A percentile compares a stretch with the other conserved stretches of the same genome.
These are phyloP conservation scores for Aspergillus sclerotialis DNA, from an alignment of 2,329 filamentous ascomycete genomes.

Conservation along the genomic window DNA sequence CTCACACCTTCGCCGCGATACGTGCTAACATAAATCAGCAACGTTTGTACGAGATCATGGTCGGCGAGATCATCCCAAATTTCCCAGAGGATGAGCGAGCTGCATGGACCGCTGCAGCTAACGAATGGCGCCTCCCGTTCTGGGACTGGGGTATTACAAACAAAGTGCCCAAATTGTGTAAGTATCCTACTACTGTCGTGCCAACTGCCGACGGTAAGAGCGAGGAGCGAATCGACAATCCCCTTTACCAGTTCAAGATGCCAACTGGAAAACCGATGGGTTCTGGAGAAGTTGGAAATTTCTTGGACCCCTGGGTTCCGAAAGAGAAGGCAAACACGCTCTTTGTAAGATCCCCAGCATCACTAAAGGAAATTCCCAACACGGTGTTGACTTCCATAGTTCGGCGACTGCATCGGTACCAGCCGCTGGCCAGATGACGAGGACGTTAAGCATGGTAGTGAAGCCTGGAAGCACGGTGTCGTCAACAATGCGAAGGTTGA, in stretches of 20 bases:
- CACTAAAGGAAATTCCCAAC: not conserved
- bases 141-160: slow-evolving; percentile 39
- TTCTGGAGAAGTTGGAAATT: slow-evolving; percentile 5
- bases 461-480: slow-evolving; percentile 10
- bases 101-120: slow-evolving; percentile 39
- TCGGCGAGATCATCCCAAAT: slow-evolving; percentile 23
- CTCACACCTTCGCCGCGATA: not conserved
- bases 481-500: slow-evolving; percentile 15
- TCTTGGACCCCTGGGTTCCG: slow-evolving; percentile 4
- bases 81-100: slow-evolving; percentile 41
- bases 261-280: slow-evolving; percentile 10
- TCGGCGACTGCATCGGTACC: slow-evolving; percentile 11
- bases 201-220: slow-evolving; percentile 29
- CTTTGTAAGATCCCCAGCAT: not conserved
- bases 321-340: not conserved
- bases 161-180: slow-evolving; percentile 20
- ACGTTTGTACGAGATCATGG: slow-evolving; percentile 30
- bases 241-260: slow-evolving; percentile 40
- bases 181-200: slow-evolving; percentile 24
- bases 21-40: slow-evolving; percentile 20
- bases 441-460: slow-evolving; percentile 7
- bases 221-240: slow-evolving; percentile 33
- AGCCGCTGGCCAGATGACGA: slow-evolving; percentile 19
- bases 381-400: slow-evolving; percentile 8
- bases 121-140: slow-evolving; percentile 42